Conservation (phyloP, 495 filamentous ascomycete species). For the Hypoxylon perforatum region DNA sequence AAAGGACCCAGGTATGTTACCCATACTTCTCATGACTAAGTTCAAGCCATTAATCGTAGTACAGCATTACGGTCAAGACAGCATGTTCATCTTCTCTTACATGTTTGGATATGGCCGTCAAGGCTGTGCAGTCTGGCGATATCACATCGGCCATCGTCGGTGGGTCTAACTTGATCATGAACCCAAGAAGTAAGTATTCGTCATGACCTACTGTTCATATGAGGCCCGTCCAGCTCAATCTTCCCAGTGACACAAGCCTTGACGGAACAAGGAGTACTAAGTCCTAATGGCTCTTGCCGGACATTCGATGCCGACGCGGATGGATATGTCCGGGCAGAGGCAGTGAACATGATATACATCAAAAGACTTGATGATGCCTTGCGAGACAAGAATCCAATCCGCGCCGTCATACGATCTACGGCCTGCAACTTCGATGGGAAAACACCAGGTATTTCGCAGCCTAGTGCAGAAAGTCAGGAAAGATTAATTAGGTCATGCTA, state of each 20-base stretch:
- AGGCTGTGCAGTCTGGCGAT: slow-evolving; percentile 37
- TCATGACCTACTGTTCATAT: no score
- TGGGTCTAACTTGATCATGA: slow-evolving; percentile 11
- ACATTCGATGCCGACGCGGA: no score
- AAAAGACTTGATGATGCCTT: no score
- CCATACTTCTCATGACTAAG: background rate
- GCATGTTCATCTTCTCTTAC: slow-evolving; percentile 63
- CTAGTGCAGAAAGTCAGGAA: background rate
- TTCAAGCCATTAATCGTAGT: background rate
- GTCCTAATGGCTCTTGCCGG: slow-evolving; percentile 38
- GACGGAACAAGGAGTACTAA: slow-evolving; percentile 16
- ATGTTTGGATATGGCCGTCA: slow-evolving; percentile 61
- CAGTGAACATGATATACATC: no score
- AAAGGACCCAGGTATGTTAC: slow-evolving; percentile 36
- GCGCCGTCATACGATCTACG: no score
- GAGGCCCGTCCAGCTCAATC: no score
- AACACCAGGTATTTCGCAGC: no score
- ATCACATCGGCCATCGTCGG: slow-evolving; percentile 35
- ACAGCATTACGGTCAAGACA: slow-evolving; percentile 51
- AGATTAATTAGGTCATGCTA: background rate
- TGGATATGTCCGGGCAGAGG: no score
- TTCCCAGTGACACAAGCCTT: no score
- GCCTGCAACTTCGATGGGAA: no score
- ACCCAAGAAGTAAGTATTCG: no score
- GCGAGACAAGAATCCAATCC: no score